A percentile compares a stretch with the other conserved stretches of the same genome.
Evolutionary conservation across 306 rosid genomes (phyloP).

Genomic region (Cucurbita maxima): DNA sequence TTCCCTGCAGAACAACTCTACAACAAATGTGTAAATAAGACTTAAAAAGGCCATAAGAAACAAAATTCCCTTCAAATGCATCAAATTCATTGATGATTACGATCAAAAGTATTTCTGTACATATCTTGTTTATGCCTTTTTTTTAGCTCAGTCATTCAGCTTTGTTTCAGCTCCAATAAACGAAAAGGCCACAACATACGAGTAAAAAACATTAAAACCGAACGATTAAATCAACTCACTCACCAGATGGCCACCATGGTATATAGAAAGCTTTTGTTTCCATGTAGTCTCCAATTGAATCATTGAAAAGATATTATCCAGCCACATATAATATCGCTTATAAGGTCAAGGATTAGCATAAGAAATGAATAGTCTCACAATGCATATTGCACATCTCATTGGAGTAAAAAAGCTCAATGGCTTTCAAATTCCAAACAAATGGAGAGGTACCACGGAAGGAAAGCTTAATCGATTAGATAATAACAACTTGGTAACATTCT

Average conservation of each 20-base stretch:
- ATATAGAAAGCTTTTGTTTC: neutral
- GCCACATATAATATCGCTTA: neutral
- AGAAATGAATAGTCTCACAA: neutral
- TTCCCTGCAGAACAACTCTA: neutral
- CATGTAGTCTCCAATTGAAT: neutral
- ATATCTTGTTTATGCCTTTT: neutral
- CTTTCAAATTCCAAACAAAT: neutral
- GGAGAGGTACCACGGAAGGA: neutral
- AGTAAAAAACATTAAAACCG: neutral
- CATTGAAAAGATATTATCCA: neutral
- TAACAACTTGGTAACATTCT: neutral
- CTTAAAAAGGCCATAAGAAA: neutral
- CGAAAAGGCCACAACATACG: neutral
- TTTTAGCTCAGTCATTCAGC: neutral
- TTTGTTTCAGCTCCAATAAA: neutral
- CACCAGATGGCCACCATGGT: neutral
- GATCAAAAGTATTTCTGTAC: neutral
- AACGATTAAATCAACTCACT: neutral
- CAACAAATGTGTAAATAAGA: neutral
- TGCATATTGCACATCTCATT: neutral
- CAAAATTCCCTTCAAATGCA: neutral
- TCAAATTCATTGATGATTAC: neutral
- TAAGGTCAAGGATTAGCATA: neutral
- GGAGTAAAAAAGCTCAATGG: neutral
- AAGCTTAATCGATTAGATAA: neutral